Percentiles rank a stretch among this genome's conserved stretches.
Evolutionary conservation across 2,329 filamentous ascomycete species (phyloP).

Genomic region (Didymella sp.): DNA sequence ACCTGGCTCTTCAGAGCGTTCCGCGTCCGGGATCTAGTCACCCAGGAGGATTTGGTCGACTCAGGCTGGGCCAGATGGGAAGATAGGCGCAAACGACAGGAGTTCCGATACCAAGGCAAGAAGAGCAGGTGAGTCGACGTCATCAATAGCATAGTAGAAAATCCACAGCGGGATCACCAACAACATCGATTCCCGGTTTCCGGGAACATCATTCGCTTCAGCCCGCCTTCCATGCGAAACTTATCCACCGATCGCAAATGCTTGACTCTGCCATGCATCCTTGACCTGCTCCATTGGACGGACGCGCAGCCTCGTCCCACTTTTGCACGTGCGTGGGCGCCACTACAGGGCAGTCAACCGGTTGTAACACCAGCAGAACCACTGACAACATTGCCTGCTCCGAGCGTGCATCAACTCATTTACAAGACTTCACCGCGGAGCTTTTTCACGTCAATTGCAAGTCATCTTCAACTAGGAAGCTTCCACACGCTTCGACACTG

Average conservation of each 20-base stretch:
- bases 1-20: constrained; percentile 68
- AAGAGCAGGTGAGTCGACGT: constrained; percentile 12
- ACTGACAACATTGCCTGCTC: constrained; percentile 1
- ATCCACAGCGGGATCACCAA: background rate
- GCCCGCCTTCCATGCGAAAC: background rate
- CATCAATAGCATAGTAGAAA: background rate
- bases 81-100: constrained; percentile 50
- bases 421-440: background rate
- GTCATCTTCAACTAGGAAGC: background rate
- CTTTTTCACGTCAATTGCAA: background rate
- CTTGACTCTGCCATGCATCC: background rate
- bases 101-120: constrained; percentile 29
- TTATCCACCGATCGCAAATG: background rate
- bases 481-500: background rate
- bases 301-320: background rate
- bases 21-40: constrained; percentile 80
- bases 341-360: background rate
- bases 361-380: background rate
- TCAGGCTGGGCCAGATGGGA: constrained; percentile 96
- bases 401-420: background rate
- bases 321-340: background rate
- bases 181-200: background rate
- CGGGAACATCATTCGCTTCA: background rate
- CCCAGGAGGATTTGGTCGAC: constrained; percentile 87
- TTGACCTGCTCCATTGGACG: background rate